phyloP scores from a whole-genome alignment of 1,284 basidiomycete genomes.

The Erythrobasidium hasegawianum region DNA sequence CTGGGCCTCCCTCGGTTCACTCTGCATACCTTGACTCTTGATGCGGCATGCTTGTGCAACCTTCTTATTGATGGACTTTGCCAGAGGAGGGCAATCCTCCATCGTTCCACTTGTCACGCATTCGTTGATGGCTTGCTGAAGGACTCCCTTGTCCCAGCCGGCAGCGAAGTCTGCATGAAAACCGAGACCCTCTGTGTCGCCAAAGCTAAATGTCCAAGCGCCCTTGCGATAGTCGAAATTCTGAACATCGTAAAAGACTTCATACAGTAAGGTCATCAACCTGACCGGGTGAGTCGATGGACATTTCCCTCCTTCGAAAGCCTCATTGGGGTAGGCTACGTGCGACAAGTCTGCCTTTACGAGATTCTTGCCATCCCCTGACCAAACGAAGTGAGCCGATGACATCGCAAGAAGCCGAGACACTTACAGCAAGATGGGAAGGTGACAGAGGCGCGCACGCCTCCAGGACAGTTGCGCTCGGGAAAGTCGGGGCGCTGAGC shows the following conservation, averaged over 20 bases:
- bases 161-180: too few species aligned
- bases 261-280: constrained; percentile 21
- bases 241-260: constrained; percentile 26
- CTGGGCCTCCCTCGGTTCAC: too few species aligned
- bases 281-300: constrained; percentile 16
- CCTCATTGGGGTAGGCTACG: constrained; percentile 13
- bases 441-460: neutral
- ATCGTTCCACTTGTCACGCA: constrained; percentile 46
- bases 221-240: neutral
- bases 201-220: neutral
- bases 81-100: constrained; percentile 47
- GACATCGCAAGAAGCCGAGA: too few species aligned
- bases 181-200: too few species aligned
- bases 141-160: constrained; percentile 45
- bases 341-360: constrained; percentile 24
- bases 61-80: constrained; percentile 42
- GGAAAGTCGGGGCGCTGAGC: constrained; percentile 6
- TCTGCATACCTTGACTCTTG: neutral
- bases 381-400: too few species aligned
- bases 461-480: neutral
- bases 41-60: neutral
- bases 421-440: neutral
- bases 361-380: constrained; percentile 22
- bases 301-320: constrained; percentile 18
- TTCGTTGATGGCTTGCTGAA: constrained; percentile 47